A percentile compares a stretch with the other conserved stretches of the same genome.
Evolutionary conservation across 345 rosid species (phyloP).

Genomic region (Gossypioides kirkii): DNA sequence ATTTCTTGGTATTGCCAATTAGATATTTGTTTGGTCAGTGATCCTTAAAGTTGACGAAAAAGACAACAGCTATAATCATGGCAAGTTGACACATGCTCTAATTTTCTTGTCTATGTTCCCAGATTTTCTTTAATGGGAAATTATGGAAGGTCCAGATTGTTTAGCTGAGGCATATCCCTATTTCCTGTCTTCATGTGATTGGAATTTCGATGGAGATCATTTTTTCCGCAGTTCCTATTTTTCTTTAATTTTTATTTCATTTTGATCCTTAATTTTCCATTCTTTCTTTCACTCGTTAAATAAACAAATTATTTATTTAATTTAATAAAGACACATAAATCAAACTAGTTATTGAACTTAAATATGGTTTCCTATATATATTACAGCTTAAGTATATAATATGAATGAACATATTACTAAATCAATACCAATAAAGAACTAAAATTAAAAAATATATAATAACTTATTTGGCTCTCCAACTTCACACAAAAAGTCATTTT

Average conservation of each 20-base stretch:
- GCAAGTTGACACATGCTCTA: not conserved
- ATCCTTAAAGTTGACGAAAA: not conserved
- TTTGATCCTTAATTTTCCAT: not conserved
- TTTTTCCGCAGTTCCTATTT: not conserved
- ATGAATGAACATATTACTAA: too few species aligned
- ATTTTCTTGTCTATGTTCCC: constrained; percentile 4
- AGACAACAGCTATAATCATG: not conserved
- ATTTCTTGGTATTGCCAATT: not conserved
- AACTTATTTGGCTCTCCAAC: too few species aligned
- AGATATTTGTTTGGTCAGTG: not conserved
- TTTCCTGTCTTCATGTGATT: not conserved
- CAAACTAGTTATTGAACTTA: too few species aligned
- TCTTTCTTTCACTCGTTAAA: not conserved
- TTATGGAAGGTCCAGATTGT: not conserved
- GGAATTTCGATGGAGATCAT: not conserved
- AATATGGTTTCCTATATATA: too few species aligned
- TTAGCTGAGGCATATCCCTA: not conserved
- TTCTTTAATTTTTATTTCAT: not conserved
- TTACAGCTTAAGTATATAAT: too few species aligned
- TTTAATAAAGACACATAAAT: too few species aligned
- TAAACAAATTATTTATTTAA: too few species aligned
- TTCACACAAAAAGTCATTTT: too few species aligned
- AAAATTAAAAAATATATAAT: too few species aligned
- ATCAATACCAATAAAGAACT: too few species aligned
- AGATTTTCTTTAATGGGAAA: not conserved